Conservation (phyloP, 1,284 basidiomycete genomes). For the Pascua sp. region DNA sequence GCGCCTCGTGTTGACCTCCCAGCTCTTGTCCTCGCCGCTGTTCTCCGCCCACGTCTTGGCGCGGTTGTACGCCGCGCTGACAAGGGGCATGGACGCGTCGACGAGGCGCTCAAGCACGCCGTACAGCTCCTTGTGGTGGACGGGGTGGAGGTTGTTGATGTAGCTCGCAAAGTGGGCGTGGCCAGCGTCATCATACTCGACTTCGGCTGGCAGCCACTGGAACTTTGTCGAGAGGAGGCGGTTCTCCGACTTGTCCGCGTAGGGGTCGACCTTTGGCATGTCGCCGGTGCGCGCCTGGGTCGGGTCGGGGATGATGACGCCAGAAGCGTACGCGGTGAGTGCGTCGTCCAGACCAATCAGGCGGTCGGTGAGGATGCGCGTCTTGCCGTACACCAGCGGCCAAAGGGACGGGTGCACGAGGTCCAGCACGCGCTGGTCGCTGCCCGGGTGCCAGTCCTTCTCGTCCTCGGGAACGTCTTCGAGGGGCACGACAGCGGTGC, state of each 20-base stretch:
- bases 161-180: slow-evolving; percentile 7
- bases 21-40: too few relatives aligned
- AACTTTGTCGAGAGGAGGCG: slow-evolving; percentile 9
- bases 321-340: background rate
- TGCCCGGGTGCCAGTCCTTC: slow-evolving; percentile 19
- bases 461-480: slow-evolving; percentile 6
- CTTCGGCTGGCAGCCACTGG: slow-evolving; percentile 18
- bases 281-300: too few relatives aligned
- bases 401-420: slow-evolving; percentile 18
- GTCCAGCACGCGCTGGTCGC: slow-evolving; percentile 12
- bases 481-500: slow-evolving; percentile 1
- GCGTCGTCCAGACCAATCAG: background rate
- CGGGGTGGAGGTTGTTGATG: slow-evolving; percentile 15
- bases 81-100: slow-evolving; percentile 2
- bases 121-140: slow-evolving; percentile 2
- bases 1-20: too few relatives aligned
- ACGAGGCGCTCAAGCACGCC: slow-evolving; percentile 3
- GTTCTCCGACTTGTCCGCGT: background rate
- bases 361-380: slow-evolving; percentile 5
- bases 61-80: slow-evolving; percentile 4
- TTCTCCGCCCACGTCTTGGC: slow-evolving; percentile 1
- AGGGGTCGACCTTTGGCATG: background rate
- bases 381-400: slow-evolving; percentile 15
- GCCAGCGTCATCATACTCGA: slow-evolving; percentile 1
- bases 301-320: slow-evolving; percentile 2